Conservation (phyloP, 208 protist genomes). For the Wallacemonas sp. region DNA sequence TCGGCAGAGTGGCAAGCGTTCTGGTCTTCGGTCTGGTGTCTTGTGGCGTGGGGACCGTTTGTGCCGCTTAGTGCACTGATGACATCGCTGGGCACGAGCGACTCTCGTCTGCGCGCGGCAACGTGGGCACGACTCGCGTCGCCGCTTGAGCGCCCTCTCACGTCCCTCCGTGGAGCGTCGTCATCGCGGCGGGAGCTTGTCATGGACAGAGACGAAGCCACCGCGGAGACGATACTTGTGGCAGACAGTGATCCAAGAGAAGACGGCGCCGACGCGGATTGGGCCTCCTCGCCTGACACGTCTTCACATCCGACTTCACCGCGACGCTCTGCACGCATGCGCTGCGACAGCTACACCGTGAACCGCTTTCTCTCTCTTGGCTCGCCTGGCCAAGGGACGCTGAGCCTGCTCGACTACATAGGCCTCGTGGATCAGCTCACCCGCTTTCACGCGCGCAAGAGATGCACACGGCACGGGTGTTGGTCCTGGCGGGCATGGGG, state of each 20-base stretch:
- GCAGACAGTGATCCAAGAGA: neutral
- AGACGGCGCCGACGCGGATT: neutral
- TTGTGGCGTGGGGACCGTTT: too few species aligned
- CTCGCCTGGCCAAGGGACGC: slow-evolving; percentile 12
- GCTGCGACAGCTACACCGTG: neutral
- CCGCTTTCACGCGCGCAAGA: slow-evolving; percentile 15
- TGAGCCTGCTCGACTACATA: slow-evolving; percentile 25
- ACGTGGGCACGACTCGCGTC: slow-evolving; percentile 9
- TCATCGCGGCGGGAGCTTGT: too few species aligned
- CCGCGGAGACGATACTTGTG: neutral
- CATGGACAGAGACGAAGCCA: too few species aligned
- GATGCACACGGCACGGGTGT: neutral
- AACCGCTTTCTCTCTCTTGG: slow-evolving; percentile 10
- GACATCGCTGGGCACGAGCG: neutral
- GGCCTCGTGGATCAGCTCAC: slow-evolving; percentile 16
- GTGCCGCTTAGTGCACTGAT: neutral
- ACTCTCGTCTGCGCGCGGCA: neutral
- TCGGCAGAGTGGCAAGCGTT: neutral
- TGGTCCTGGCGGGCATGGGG: neutral
- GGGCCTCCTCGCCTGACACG: too few species aligned
- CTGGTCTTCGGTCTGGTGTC: neutral
- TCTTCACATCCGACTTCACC: too few species aligned
- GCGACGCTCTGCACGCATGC: too few species aligned
- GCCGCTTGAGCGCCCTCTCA: slow-evolving; percentile 1
- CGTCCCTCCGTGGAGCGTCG: too few species aligned